phyloP scores from a whole-genome alignment of 768 basidiomycete species.

The Xerocomellus chrysenteron region DNA sequence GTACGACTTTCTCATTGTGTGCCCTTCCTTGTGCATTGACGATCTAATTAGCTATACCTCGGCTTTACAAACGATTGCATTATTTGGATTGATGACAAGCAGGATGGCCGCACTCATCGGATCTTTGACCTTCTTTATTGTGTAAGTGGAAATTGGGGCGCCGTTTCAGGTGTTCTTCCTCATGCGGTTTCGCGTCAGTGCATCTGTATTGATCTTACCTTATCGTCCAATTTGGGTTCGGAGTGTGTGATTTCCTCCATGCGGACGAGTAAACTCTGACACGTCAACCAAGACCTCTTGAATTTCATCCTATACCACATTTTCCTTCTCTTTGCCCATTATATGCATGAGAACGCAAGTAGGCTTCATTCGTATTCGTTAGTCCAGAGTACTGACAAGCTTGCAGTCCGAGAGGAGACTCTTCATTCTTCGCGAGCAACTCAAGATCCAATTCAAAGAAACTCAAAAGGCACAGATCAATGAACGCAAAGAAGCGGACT shows the following conservation, averaged over 20 bases:
- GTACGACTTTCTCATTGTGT: conserved; percentile 14
- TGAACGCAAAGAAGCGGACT: conserved; percentile 72
- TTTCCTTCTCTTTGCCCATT: conserved; percentile 78
- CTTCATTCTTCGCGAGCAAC: conserved; percentile 68
- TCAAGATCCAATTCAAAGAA: conserved; percentile 71
- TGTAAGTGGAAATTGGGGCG: conserved; percentile 36
- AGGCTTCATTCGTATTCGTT: neutral
- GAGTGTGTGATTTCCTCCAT: conserved; percentile 30
- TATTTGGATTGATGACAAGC: conserved; percentile 69
- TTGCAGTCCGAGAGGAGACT: conserved; percentile 54
- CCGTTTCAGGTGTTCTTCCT: conserved; percentile 18
- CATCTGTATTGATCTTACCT: conserved; percentile 39
- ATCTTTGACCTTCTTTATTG: conserved; percentile 51
- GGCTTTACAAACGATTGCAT: conserved; percentile 55
- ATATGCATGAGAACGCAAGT: conserved; percentile 58
- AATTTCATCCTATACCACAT: conserved; percentile 77
- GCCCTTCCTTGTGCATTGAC: conserved; percentile 4
- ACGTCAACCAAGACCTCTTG: conserved; percentile 47
- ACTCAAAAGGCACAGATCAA: conserved; percentile 74
- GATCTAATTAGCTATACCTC: conserved; percentile 25
- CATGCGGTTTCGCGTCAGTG: conserved; percentile 23
- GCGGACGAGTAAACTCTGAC: conserved; percentile 4
- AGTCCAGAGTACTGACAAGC: conserved; percentile 1
- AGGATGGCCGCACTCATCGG: conserved; percentile 66
- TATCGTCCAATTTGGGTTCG: conserved; percentile 36